Evolutionary conservation across 2,329 filamentous ascomycete species (phyloP).

Genomic region (Arthrinium puccinioides): DNA sequence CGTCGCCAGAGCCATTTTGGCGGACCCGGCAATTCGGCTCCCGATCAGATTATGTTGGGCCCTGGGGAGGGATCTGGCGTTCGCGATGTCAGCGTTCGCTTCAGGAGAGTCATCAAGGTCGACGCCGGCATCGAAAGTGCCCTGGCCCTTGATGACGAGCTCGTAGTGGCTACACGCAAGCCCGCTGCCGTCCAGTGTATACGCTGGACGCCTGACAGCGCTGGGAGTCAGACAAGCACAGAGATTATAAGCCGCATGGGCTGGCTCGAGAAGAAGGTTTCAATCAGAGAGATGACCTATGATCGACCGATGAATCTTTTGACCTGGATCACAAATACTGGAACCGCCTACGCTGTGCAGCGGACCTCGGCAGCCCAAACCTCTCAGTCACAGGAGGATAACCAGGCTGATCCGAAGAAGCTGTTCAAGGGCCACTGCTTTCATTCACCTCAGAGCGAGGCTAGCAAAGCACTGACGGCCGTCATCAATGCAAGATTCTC

Average conservation of each 20-base stretch:
- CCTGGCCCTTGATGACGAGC: conserved; percentile 83
- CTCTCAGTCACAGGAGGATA: conserved; percentile 20
- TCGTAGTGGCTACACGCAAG: conserved; percentile 85
- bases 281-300: conserved; percentile 78
- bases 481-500: conserved; percentile 95
- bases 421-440: conserved; percentile 91
- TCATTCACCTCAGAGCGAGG: conserved; percentile 58
- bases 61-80: conserved; percentile 78
- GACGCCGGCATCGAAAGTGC: conserved; percentile 89
- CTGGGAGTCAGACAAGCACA: conserved; percentile 79
- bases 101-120: conserved; percentile 96
- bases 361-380: conserved; percentile 42
- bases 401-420: conserved; percentile 48
- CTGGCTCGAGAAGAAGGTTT: conserved; percentile 73
- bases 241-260: conserved; percentile 82
- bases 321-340: conserved; percentile 86
- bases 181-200: conserved; percentile 96
- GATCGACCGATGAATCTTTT: conserved; percentile 95
- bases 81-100: conserved; percentile 80
- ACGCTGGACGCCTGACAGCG: conserved; percentile 80
- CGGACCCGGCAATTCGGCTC: conserved; percentile 44
- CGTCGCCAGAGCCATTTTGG: conserved; percentile 55
- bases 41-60: conserved; percentile 61
- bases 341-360: conserved; percentile 86
- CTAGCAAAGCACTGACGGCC: conserved; percentile 60